Base-by-base conservation (phyloP, 2,329 filamentous ascomycete species). In the Capronia epimyces region DNA sequence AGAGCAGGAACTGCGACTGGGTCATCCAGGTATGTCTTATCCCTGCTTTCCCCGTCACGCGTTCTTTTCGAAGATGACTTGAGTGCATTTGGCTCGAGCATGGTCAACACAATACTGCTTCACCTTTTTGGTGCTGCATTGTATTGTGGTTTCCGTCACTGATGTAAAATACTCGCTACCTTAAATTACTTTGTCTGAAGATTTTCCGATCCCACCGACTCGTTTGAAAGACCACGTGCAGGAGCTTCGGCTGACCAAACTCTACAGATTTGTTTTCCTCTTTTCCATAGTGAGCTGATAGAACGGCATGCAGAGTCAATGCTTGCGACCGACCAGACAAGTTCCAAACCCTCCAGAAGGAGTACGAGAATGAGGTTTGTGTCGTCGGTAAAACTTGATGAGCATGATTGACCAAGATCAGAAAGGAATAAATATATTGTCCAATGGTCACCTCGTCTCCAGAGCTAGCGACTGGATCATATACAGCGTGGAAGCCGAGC, bases 41-140 rank as follows among this genome's bases (percentile, higher is more conserved):
- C 21, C 34, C 48, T 58, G 12, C 56, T 53, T 41, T 47, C 27
- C 50, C 49, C 31, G 46, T 48, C 43, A 20, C 20, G 39, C 36
- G 42, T 36, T 27, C 27, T 34, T 53, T 69, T 62, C 56, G 68
- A 89, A 94, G 91, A 97, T 97, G 91, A 97, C 91, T 89, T 91
- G 91, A 97, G 91, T 90, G 91, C 91, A 97, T 97, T 97, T 97
- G 91, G 91, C 91, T 97, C 89, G 91, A 97, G 91, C 79, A 95
- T 89, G 82, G 82, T 76, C 72, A 75, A 77, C 72, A 74, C 67
- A 71, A 65, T 71, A 71, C 75, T 75, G 76, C 76, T 72, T 74
- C 72, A 76, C 84, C 86, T 83, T 95, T 85, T 80, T 91, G 88
- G 85, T 77, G 71, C 74, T 73, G 73, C 72, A 74, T 64, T 62